These are phyloP conservation scores for Chrysanthemum seticuspe DNA, from an alignment of 129 eudicot species.

Conservation along the genomic window DNA sequence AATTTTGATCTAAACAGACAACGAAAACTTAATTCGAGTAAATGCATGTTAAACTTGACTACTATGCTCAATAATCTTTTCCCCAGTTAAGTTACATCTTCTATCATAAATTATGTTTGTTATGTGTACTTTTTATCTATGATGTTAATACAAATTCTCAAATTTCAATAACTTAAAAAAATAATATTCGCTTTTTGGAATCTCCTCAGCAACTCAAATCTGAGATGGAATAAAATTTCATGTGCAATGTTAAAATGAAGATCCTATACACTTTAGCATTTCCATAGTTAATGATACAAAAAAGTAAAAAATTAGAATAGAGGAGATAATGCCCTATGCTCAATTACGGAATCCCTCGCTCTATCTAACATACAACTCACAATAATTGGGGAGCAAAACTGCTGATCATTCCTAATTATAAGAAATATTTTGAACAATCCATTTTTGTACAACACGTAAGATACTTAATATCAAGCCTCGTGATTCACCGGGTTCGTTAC, in stretches of 20 bases:
- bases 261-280: background rate
- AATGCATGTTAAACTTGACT: too few species aligned
- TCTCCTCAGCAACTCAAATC: background rate
- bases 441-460: background rate
- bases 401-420: background rate
- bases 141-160: too few species aligned
- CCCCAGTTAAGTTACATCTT: too few species aligned
- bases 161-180: too few species aligned
- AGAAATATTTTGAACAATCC: too few species aligned
- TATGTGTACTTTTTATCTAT: too few species aligned
- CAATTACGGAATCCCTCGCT: constrained; percentile 5
- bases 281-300: background rate
- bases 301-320: background rate
- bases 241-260: background rate
- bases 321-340: background rate
- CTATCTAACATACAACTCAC: constrained; percentile 15
- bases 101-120: too few species aligned
- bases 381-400: background rate
- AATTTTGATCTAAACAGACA: too few species aligned
- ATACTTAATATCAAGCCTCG: background rate
- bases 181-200: too few species aligned
- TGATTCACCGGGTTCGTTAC: background rate
- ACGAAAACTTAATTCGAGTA: too few species aligned
- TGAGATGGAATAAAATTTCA: background rate
- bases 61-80: too few species aligned